phyloP scores from a whole-genome alignment of 192 early-diverging fungal genomes.

The Phlyctochytrium arcticum region DNA sequence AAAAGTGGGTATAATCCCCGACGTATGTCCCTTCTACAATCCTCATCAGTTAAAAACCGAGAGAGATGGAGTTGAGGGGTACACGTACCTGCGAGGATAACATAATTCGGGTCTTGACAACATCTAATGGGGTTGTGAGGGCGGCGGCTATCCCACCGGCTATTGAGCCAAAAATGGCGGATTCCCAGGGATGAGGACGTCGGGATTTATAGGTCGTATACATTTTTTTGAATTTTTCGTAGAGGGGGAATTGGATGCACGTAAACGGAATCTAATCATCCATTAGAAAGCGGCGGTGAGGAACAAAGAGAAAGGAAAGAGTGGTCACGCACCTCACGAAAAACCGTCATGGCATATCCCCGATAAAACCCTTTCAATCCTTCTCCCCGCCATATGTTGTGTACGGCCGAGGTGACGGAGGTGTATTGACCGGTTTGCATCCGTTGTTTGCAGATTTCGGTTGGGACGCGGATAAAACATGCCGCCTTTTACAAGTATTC shows the following conservation, averaged over 20 bases:
- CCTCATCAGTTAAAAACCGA: conserved; percentile 28
- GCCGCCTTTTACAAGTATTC: conserved; percentile 54
- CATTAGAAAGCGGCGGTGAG: neutral
- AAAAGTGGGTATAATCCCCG: conserved; percentile 68
- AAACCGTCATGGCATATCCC: conserved; percentile 87
- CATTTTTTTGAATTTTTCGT: conserved; percentile 76
- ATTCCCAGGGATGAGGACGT: conserved; percentile 69
- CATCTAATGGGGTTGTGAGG: conserved; percentile 91
- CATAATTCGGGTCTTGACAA: conserved; percentile 95
- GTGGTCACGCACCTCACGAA: conserved; percentile 80
- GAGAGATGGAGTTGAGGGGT: neutral
- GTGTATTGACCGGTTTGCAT: conserved; percentile 75
- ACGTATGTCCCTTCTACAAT: conserved; percentile 58
- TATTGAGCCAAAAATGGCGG: conserved; percentile 79
- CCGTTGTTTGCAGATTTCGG: conserved; percentile 93
- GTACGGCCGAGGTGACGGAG: conserved; percentile 47
- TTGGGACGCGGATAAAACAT: conserved; percentile 88
- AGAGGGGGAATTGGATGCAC: conserved; percentile 94
- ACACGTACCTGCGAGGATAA: conserved; percentile 65
- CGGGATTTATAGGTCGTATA: conserved; percentile 37
- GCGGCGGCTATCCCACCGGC: conserved; percentile 88
- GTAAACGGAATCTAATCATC: conserved; percentile 80
- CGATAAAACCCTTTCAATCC: conserved; percentile 87
- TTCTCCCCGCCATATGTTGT: conserved; percentile 60
- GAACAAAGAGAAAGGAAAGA: neutral